Base-by-base conservation (phyloP, 2,329 filamentous ascomycete genomes). In the Stachybotrys chartarum region DNA sequence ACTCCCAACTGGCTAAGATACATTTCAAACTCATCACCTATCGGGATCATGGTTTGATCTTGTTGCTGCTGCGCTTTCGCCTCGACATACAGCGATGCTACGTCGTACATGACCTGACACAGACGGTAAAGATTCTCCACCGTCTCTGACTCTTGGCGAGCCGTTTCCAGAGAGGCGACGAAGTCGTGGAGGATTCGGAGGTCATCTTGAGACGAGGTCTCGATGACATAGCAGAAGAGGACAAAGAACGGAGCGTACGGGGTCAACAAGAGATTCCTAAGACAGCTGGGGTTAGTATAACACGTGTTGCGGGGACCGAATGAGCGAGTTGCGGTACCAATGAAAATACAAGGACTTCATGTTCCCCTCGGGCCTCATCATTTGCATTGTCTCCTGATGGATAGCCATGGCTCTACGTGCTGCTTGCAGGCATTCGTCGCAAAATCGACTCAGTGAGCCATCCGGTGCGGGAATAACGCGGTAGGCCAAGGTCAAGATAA, bases 1-100 rank as follows among this genome's bases (percentile, higher is more conserved):
- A 87, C 76, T 0, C 85, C 85, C 16, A 88, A 74, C 24, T 84
- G 83, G 61, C 75, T 81, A 1, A 88, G 73, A 61, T 87, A 88
- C 56, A 81, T 79, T 59, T 87, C 83, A 57, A 88, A 85, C 61
- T 84, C 80, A 56, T 81, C 75, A 1, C 79, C 80, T 3, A 83
- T 78, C 6, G 76, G 75, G 3, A 70, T 70, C 63, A 80, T 73
- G 51, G 70, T 70, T 48, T 77, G 70, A 57, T 78, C 72, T 42
- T 75, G 70, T 52, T 72, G 70, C 51, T 81, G 76, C 59, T 74
- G 70, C 17, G 72, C 70, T 62, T 84, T 85, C 30, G 83, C 79
- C 61, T 86, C 80, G 6, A 86, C 73, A 59, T 87, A 88, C 5
- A 86, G 69, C 49, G 74, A 74, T 7, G 84, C 83, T 6, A 87